These are phyloP conservation scores for Vicia villosa DNA, from an alignment of 306 rosid genomes.

Conservation along the genomic window DNA sequence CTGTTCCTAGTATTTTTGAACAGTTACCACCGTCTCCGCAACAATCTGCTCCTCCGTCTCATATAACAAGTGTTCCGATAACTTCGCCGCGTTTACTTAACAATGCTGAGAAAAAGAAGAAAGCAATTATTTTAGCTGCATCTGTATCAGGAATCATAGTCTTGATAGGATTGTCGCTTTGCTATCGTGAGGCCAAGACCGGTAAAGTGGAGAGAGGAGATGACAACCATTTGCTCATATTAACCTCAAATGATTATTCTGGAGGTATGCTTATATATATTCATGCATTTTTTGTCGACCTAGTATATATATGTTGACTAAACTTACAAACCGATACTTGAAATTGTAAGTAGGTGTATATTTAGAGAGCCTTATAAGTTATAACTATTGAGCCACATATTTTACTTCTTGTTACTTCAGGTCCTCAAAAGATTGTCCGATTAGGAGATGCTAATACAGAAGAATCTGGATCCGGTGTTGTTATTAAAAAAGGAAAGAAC, in stretches of 20 bases:
- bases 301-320: too few species aligned
- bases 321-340: too few species aligned
- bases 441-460: conserved; percentile 42
- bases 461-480: conserved; percentile 33
- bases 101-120: background rate
- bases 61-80: background rate
- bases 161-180: conserved; percentile 42
- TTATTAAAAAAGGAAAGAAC: conserved; percentile 30
- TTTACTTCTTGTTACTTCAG: conserved; percentile 32
- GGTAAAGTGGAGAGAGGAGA: conserved; percentile 45
- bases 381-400: too few species aligned
- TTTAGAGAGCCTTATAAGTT: too few species aligned
- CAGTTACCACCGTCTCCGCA: conserved; percentile 21
- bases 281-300: background rate
- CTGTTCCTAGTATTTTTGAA: too few species aligned
- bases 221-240: conserved; percentile 52
- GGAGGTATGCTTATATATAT: conserved; percentile 49
- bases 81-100: conserved; percentile 18
- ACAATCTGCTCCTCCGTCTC: background rate
- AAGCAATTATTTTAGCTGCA: conserved; percentile 18
- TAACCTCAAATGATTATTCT: conserved; percentile 48
- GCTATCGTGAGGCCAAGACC: conserved; percentile 37
- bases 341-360: too few species aligned
- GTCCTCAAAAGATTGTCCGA: conserved; percentile 53
- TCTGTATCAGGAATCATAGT: conserved; percentile 38